Evolutionary conservation across 2,329 filamentous ascomycete species (phyloP).

Genomic region (Pseudocercospora vitis): DNA sequence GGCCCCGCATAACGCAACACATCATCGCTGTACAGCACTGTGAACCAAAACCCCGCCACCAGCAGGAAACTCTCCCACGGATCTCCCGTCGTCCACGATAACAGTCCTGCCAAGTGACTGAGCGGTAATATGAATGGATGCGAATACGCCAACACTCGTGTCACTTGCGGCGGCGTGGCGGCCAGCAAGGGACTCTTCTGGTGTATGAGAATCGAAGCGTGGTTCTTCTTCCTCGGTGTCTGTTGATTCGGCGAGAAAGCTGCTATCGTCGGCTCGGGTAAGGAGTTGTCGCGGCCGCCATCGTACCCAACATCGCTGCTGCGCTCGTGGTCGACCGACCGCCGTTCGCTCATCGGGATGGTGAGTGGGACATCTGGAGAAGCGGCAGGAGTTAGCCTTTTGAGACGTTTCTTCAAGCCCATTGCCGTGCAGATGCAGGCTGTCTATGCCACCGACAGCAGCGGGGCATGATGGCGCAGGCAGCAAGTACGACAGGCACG

Average conservation of each 20-base stretch:
- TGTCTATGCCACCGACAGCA: too few relatives aligned
- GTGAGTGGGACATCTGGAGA: conserved; percentile 28
- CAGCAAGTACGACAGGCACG: too few relatives aligned
- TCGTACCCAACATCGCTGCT: conserved; percentile 19
- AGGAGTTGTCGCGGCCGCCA: conserved; percentile 21
- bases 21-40: conserved; percentile 80
- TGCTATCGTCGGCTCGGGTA: conserved; percentile 70
- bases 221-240: conserved; percentile 26
- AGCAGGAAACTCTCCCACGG: conserved; percentile 96
- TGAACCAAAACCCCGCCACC: conserved; percentile 79
- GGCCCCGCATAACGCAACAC: conserved; percentile 82
- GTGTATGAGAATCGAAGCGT: conserved; percentile 73
- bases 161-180: conserved; percentile 92
- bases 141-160: conserved; percentile 88
- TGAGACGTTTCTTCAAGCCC: conserved; percentile 1
- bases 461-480: too few relatives aligned
- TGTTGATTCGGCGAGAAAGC: conserved; percentile 87
- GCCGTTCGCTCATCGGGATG: conserved; percentile 26
- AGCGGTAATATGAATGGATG: conserved; percentile 90
- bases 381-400: not conserved
- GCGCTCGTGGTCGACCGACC: conserved; percentile 17
- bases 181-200: conserved; percentile 93
- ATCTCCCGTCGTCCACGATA: conserved; percentile 93
- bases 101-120: conserved; percentile 77
- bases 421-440: too few relatives aligned